These are phyloP conservation scores for Rossbeevera mucosa DNA, from an alignment of 768 basidiomycete genomes.

Conservation along the genomic window DNA sequence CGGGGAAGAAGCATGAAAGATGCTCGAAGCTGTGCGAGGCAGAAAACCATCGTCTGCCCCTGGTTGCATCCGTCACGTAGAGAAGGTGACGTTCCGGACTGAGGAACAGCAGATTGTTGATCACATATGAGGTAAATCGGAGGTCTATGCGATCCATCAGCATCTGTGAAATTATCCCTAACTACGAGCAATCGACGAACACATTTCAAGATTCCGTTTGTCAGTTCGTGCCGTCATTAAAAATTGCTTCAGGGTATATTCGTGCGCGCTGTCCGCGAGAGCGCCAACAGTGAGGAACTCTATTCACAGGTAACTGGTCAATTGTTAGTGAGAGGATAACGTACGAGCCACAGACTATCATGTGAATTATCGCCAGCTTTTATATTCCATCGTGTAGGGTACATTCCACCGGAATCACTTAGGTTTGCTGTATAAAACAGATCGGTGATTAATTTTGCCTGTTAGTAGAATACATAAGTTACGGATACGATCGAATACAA, in stretches of 20 bases:
- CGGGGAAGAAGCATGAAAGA: conserved; percentile 76
- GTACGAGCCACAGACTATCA: conserved; percentile 38
- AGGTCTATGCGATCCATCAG: conserved; percentile 42
- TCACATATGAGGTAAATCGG: conserved; percentile 53
- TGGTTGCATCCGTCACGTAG: conserved; percentile 53
- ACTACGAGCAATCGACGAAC: conserved; percentile 37
- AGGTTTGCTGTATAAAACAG: conserved; percentile 45
- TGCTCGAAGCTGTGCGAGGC: conserved; percentile 59
- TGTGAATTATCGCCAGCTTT: conserved; percentile 35
- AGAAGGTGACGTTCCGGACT: conserved; percentile 29
- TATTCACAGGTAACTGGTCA: conserved; percentile 1
- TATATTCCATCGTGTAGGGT: conserved; percentile 56
- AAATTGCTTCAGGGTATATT: conserved; percentile 73
- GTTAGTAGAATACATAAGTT: not conserved
- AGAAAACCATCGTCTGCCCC: conserved; percentile 17
- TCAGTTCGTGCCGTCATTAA: conserved; percentile 62
- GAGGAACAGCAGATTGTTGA: conserved; percentile 44
- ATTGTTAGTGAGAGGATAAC: not conserved
- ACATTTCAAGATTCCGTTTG: conserved; percentile 57
- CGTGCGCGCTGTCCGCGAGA: conserved; percentile 67
- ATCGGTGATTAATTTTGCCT: conserved; percentile 50
- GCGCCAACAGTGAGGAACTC: conserved; percentile 56
- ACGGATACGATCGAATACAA: not conserved
- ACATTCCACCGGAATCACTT: conserved; percentile 50
- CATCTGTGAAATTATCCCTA: not conserved